Base-by-base conservation (phyloP, 2,329 filamentous ascomycete species). In the Fusarium papillatum region DNA sequence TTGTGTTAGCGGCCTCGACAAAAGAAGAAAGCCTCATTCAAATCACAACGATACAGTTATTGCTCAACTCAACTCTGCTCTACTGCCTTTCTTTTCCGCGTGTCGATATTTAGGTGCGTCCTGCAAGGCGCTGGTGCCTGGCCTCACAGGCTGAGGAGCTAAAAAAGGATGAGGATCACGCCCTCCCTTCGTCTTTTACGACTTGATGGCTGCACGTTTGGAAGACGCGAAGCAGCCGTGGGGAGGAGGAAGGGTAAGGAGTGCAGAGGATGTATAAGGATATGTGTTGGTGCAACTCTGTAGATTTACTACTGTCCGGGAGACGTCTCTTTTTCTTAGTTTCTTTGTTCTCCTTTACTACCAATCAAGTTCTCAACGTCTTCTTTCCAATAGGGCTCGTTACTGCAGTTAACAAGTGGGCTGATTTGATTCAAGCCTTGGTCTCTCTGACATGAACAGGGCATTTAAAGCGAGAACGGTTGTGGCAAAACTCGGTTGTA, bases 281-380 rank as follows among this genome's bases (percentile, higher is more conserved):
- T 77, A 74, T 75, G 69, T 73, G 74, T 68, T 69, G 71, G 73
- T 72, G 64, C 70, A 65, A 70, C 72, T 55, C 50, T 79, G 73
- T 80, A 81, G 72, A 81, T 72, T 67, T 64, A 46, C 39, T 76
- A 80, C 71, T 80, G 74, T 74, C 70, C 70, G 66, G 71, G 72
- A 59, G 73, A 74, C 70, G 71, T 72, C 60, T 64, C 36, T 75
- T 76, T 77, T 80, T 76, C 55, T 75, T 72, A 68, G 71, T 68
- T 75, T 79, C 59, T 70, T 66, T 74, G 78, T 73, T 31, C 55
- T 77, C 64, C 50, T 62, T 71, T 66, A 69, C 67, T 76, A 71
- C 61, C 71, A 78, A 72, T 74, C 60, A 41, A 79, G 66, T 77
- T 66, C 59, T 31, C 50, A 73, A 70, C 64, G 53, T 72, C 59